Base-by-base conservation (phyloP, 2,329 filamentous ascomycete genomes). In the Stemphylium beticola region DNA sequence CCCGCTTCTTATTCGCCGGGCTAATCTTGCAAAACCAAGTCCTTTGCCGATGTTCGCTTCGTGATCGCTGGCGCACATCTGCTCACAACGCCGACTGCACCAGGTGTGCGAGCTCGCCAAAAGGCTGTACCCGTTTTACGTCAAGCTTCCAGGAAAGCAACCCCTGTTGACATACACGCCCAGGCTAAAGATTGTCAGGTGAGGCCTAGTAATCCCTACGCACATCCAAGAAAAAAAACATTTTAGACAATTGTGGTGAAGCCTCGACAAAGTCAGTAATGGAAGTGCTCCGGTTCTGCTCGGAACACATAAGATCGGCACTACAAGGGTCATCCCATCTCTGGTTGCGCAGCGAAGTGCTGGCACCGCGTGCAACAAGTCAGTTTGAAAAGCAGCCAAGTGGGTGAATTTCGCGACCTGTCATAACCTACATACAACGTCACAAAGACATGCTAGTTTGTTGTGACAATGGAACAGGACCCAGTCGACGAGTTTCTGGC, bases 1-100 rank as follows among this genome's bases (percentile, higher is more conserved):
- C 51, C 34, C 34, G 50, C 49, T 39, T 48, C 55, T 62, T 37
- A 65, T 67, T 67, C 61, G 65, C 48, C 53, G 34, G 40, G 29
- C 33, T 22, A 14, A 36, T 34, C 47, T 36, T 33, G 41, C 41
- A 58, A 49, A 48, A 37, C 43, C 42, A 52, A 57, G 59, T 47
- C 26, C 51, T 60, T 55, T 59, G 51, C 49, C 57, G 53, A 59
- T 53, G 31, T 53, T 58, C 52, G 54, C 55, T 58, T 46, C 44
- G 31, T 53, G 40, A 48, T 46, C 41, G 49, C 46, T 57, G 55
- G 55, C 57, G 54, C 57, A 55, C 57, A 60, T 55, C 55, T 59
- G 49, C 53, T 48, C 43, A 38, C 55, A 39, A 49, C 47, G 43
- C 45, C 32, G 26, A 26, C 15, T 42, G 53, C 38, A 33, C 47